Evolutionary conservation across 352 stramenopile species (phyloP), one percentile per base, ranked within the genome.

Genomic region (Phytophthora cryptogea): DNA sequence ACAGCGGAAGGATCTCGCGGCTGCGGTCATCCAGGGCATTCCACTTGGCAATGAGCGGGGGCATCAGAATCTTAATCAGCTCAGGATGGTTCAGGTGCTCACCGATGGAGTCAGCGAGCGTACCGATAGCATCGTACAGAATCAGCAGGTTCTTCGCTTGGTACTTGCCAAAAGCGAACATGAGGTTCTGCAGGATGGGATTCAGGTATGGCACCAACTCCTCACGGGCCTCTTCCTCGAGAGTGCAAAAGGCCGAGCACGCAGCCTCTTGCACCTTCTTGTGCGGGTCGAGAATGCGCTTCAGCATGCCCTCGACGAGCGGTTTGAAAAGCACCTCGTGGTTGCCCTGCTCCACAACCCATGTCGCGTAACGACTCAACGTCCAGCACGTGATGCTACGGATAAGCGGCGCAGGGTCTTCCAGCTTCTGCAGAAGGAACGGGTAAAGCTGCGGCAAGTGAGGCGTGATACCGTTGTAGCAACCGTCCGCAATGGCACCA

Each of bases 311-410:
- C 54, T 98, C 80, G 1, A 96, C 75, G 1, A 95, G 70, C 33
- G 87, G 85, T 42, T 82, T 74, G 23, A 95, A 74, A 16, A 92
- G 63, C 40, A 55, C 37, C 16, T 94, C 90, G 48, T 87, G 88
- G 63, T 98, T 83, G 40, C 89, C 76, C 63, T 98, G 90, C 54
- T 97, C 89, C 9, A 98, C 89, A 0, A 92, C 88, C 94, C 94
- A 99, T 47, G 80, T 80, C 9, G 80, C 79, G 72, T 98, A 99
- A 23, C 94, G 78, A 28, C 89, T 95, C 16, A 98, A 68, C 28
- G 94, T 98, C 95, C 95, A 99, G 59, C 92, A 97, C 51, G 92
- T 94, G 71, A 98, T 98, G 69, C 86, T 96, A 43, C 92, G 85
- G 44, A 99, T 88, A 43, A 98, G 85, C 26, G 95, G 94, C 33